phyloP scores from a whole-genome alignment of 495 filamentous ascomycete genomes.

The Paragyromitra xinjiangensis region DNA sequence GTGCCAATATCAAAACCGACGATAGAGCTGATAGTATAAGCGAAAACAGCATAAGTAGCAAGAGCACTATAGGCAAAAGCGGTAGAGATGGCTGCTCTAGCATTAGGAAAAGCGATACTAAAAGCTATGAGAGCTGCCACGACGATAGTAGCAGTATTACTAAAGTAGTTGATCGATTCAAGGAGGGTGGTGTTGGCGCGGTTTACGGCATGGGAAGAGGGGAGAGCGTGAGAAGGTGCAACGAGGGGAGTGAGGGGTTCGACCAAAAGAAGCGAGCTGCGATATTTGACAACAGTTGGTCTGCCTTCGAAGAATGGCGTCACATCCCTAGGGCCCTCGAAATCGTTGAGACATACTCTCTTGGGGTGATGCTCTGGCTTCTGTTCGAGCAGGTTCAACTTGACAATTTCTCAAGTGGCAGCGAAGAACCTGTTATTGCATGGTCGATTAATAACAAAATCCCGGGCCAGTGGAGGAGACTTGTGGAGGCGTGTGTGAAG shows the following conservation, averaged over 20 bases:
- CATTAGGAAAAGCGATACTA: not conserved
- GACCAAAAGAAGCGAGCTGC: not conserved
- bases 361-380: slow-evolving; percentile 51
- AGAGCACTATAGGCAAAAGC: not conserved
- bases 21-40: not conserved
- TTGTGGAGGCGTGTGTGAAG: slow-evolving; percentile 43
- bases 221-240: not conserved
- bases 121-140: not conserved
- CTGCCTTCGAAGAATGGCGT: slow-evolving; percentile 46
- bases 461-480: slow-evolving; percentile 23
- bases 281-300: slow-evolving; percentile 24
- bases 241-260: not conserved
- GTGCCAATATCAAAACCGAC: not conserved
- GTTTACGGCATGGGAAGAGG: not conserved
- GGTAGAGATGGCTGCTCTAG: not conserved
- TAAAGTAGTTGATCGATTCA: not conserved
- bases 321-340: slow-evolving; percentile 33
- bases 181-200: not conserved
- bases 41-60: not conserved
- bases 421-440: slow-evolving; percentile 4
- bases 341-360: slow-evolving; percentile 50
- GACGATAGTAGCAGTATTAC: not conserved
- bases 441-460: slow-evolving; percentile 30
- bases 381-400: slow-evolving; percentile 41
- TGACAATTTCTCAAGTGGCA: slow-evolving; percentile 13